Base-by-base conservation (phyloP, 306 rosid genomes). In the Cicer chorassanicum region DNA sequence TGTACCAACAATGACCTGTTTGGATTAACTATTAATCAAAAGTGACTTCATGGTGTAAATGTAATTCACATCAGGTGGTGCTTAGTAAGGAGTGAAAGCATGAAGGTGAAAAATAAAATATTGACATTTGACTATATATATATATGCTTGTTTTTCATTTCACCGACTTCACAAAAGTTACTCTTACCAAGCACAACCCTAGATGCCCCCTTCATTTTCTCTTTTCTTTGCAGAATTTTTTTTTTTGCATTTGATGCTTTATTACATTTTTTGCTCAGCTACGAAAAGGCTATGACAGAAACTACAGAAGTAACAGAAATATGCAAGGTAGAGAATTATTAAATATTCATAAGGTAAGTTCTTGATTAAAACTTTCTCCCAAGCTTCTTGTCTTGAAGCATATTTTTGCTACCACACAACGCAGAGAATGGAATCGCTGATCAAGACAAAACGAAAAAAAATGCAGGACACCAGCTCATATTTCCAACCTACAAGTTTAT, bases 1-100 rank as follows among this genome's bases (percentile, higher is more conserved):
- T 29, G 95, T 88, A 67, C 99, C 97, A 46, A 90, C 93, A 65
- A 94, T 94, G 53, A 94, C 96, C 97, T 91, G 91, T 53, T 66
- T 46, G 41, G 87, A 70, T 21, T 12, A 77, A 55, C 34, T 46
- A 34, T 75, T 70, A 45, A 75, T 57, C n/a, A 55, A 68, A 41
- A 44, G 55, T 9, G 49, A 49, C 56, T 79, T 70, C 72, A 21
- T 53, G 53, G n/a, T 34, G 65, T 3, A 60, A 44, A n/a, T 36
- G 66, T 4, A 59, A 71, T 38, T 55, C 62, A 67, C 49, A 64
- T 53, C 50, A 59, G 55, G 13, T n/a, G 36, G 75, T 34, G 72
- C 59, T 65, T 75, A 68, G 72, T 56, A 70, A 16, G 21, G 18
- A 49, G 43, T 11, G 41, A 50, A 24, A 51, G 38, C 49, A 18